Conservation (phyloP, 768 basidiomycete genomes). For the Scleroderma bovista region DNA sequence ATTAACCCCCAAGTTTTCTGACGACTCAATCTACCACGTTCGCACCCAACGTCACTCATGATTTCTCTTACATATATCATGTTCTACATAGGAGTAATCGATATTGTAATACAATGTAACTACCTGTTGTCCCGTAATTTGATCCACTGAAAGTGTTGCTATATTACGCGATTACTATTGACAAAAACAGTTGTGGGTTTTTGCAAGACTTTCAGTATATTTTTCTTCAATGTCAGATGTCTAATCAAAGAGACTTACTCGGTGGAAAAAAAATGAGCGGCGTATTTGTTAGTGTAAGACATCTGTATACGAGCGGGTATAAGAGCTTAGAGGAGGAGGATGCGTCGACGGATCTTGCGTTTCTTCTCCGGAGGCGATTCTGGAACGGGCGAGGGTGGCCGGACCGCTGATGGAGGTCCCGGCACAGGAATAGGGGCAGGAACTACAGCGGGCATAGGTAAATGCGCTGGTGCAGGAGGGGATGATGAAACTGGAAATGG, state of each 20-base stretch:
- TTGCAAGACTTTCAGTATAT: no score
- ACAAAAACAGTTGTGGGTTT: no score
- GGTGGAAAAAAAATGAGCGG: neutral
- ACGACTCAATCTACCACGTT: neutral
- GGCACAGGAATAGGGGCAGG: conserved; percentile 3
- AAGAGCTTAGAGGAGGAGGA: conserved; percentile 20
- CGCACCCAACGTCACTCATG: no score
- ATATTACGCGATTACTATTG: no score
- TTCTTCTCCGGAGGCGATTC: conserved; percentile 19
- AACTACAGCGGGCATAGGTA: conserved; percentile 4
- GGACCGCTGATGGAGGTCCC: neutral
- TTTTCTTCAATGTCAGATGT: neutral
- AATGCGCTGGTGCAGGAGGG: conserved; percentile 1
- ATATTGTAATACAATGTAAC: neutral
- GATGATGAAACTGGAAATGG: neutral
- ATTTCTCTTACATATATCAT: no score
- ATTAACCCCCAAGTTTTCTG: no score
- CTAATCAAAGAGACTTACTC: neutral
- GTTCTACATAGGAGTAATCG: neutral
- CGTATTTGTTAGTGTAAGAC: neutral
- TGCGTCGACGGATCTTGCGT: conserved; percentile 27
- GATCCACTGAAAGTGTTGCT: no score
- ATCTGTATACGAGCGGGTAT: neutral
- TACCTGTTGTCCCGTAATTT: no score
- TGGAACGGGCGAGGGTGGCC: neutral